Base-by-base conservation (phyloP, 2,329 filamentous ascomycete species). In the Colletotrichum viniferum region DNA sequence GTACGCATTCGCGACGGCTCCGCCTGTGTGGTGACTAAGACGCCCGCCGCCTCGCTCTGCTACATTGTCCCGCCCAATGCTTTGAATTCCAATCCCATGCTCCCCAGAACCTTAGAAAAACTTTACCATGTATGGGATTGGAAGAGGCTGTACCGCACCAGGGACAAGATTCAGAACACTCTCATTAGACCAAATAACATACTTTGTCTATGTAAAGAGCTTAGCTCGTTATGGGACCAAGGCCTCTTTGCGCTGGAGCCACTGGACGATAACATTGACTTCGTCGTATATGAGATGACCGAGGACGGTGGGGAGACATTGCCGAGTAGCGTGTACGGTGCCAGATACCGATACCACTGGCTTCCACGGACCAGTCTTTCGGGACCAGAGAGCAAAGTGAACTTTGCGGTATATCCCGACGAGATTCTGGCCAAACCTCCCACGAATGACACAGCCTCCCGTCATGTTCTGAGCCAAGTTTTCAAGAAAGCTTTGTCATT, bases 311-410 rank as follows among this genome's bases (percentile, higher is more conserved):
- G 43, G n/a, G 43, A 13, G 43, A 24, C 12, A 21, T 21, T 0
- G n/a, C 43, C 43, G 5, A 2, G 0, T 21, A n/a, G 4, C 0
- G n/a, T 52, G 2, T 52, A 21, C 43, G 43, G n/a, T n/a, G 43
- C 43, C n/a, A 52, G 12, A 24, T 52, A 13, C n/a, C 43, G n/a
- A 10, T 52, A 21, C 2, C 43, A 52, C n/a, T 52, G 43, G 43
- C 43, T 52, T 6, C 43, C 43, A 52, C 10, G 43, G 6, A 52
- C 43, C n/a, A 52, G 3, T 13, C 10, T 52, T 21, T 52, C 10
- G n/a, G 43, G 43, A 4, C 43, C 43, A 52, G n/a, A 52, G 43
- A 52, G 43, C 0, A 1, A 13, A 0, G n/a, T 52, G 13, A 4
- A 52, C 6, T 21, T 52, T 52, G 43, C 43, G 43, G 0, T 52